Percentiles rank a stretch among this genome's conserved stretches.
phyloP scores from a whole-genome alignment of 2,329 filamentous ascomycete species.

The Ophiosphaerella korrae region DNA sequence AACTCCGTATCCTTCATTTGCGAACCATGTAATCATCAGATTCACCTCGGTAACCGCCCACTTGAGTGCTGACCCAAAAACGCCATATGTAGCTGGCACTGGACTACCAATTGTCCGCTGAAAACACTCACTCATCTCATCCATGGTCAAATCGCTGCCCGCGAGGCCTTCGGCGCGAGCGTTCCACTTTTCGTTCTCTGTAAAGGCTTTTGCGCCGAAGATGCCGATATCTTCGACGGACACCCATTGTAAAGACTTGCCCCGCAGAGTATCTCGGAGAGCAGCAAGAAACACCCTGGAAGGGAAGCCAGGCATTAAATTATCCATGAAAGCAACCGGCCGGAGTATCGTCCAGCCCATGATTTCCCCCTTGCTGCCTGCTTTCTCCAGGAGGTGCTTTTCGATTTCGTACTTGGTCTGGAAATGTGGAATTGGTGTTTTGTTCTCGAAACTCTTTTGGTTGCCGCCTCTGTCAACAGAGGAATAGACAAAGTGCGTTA shows the following conservation, averaged over 20 bases:
- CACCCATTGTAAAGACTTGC: conserved; percentile 50
- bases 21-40: conserved; percentile 59
- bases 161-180: conserved; percentile 56
- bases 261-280: conserved; percentile 49
- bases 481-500: conserved; percentile 67
- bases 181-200: conserved; percentile 52
- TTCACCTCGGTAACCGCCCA: conserved; percentile 52
- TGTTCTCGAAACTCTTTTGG: conserved; percentile 55
- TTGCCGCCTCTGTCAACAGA: conserved; percentile 68
- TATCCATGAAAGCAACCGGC: conserved; percentile 68
- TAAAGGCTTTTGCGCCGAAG: conserved; percentile 58
- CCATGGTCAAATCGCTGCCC: conserved; percentile 58
- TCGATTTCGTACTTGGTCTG: conserved; percentile 66
- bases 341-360: conserved; percentile 68
- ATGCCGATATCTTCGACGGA: conserved; percentile 57
- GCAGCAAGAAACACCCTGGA: conserved; percentile 57
- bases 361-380: conserved; percentile 46
- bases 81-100: conserved; percentile 50
- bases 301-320: conserved; percentile 54
- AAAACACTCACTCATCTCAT: conserved; percentile 53
- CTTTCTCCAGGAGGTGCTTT: conserved; percentile 59
- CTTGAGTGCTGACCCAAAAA: conserved; percentile 50
- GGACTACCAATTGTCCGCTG: conserved; percentile 52
- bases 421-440: conserved; percentile 63
- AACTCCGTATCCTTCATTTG: conserved; percentile 53